phyloP scores from a whole-genome alignment of 2,329 filamentous ascomycete species.

The Cladophialophora carrionii region DNA sequence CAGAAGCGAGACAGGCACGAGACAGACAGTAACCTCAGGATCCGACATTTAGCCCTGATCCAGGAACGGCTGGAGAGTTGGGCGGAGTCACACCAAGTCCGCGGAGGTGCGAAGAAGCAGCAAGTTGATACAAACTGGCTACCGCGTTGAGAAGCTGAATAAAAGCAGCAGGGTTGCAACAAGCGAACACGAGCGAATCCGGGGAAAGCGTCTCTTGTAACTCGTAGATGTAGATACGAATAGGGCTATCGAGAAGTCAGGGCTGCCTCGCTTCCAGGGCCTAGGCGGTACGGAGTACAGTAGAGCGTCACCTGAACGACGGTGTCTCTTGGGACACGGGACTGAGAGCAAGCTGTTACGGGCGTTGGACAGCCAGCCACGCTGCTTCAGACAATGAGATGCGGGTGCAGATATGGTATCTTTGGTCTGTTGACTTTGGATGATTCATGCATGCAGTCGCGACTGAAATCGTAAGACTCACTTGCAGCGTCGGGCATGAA shows the following conservation, averaged over 20 bases:
- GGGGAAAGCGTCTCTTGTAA: not conserved
- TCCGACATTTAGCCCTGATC: not conserved
- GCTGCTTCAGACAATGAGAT: no score
- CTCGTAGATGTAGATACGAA: not conserved
- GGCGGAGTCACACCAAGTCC: not conserved
- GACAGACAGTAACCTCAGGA: not conserved
- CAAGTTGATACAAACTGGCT: not conserved
- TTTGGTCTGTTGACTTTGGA: not conserved
- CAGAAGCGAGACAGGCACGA: no score
- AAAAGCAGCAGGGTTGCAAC: not conserved
- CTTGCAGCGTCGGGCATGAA: not conserved
- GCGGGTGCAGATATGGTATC: no score
- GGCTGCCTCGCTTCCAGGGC: not conserved
- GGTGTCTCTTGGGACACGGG: not conserved
- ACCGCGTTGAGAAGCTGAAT: not conserved
- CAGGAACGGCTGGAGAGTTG: not conserved
- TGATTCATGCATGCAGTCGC: not conserved
- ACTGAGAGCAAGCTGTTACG: not conserved
- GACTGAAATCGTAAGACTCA: not conserved
- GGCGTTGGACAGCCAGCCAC: not conserved
- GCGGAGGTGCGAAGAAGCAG: not conserved
- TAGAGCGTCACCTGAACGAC: not conserved
- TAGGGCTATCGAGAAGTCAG: not conserved
- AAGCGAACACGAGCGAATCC: slow-evolving; percentile 8
- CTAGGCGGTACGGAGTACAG: not conserved